Evolutionary conservation across 345 rosid genomes (phyloP).

Genomic region (Passiflora organensis): DNA sequence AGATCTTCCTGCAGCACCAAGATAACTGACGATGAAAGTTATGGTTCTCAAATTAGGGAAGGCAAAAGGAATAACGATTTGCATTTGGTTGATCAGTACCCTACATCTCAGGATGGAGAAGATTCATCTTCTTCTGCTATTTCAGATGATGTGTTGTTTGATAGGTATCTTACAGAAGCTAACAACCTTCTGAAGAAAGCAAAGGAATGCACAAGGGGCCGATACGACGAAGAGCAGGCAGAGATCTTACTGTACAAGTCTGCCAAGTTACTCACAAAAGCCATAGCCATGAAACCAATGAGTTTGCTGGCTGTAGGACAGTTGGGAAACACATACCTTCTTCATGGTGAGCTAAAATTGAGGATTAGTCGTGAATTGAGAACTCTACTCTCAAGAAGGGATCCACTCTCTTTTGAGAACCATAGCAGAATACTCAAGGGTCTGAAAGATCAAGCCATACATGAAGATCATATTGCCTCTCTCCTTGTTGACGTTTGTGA

Average conservation of each 20-base stretch:
- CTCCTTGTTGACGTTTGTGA: constrained; percentile 50
- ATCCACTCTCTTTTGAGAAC: constrained; percentile 21
- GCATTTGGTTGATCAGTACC: constrained; percentile 10
- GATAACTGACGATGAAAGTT: constrained; percentile 24
- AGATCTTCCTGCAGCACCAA: constrained; percentile 26
- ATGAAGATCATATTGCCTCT: constrained; percentile 39
- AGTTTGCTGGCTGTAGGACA: constrained; percentile 67
- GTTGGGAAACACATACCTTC: constrained; percentile 64
- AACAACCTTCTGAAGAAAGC: constrained; percentile 50
- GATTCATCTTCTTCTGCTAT: constrained; percentile 34
- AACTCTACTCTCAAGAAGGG: constrained; percentile 36
- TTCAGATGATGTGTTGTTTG: constrained; percentile 44
- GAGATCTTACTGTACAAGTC: constrained; percentile 42
- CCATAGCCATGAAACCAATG: constrained; percentile 55
- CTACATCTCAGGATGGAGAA: constrained; percentile 17
- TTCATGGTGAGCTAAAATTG: constrained; percentile 66
- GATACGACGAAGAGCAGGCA: constrained; percentile 36
- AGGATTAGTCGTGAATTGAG: constrained; percentile 56
- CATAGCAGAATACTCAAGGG: constrained; percentile 25
- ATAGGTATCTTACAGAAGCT: constrained; percentile 50
- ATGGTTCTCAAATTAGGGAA: constrained; percentile 23
- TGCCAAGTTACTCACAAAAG: constrained; percentile 46
- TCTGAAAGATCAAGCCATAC: constrained; percentile 13
- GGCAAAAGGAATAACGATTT: constrained; percentile 21
- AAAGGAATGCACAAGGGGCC: constrained; percentile 32